Conservation (phyloP, 441 rosid species). For the Sinapis alba region DNA sequence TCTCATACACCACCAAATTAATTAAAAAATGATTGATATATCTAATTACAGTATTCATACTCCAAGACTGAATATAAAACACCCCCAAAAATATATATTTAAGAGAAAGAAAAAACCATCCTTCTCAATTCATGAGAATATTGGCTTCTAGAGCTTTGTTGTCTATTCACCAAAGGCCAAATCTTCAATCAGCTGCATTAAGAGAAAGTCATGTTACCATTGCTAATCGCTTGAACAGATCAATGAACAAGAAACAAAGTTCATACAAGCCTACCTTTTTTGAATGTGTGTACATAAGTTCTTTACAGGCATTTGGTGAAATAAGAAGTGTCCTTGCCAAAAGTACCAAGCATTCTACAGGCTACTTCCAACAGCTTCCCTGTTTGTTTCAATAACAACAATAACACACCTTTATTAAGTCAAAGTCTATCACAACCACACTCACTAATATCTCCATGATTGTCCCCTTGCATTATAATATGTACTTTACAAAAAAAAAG, state of each 20-base stretch:
- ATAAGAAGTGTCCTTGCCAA: slow-evolving; percentile 58
- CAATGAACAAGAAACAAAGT: background rate
- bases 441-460: slow-evolving; percentile 20
- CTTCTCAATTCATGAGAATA: slow-evolving; percentile 19
- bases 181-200: slow-evolving; percentile 38
- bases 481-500: slow-evolving; percentile 7
- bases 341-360: slow-evolving; percentile 69
- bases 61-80: slow-evolving; percentile 40
- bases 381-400: slow-evolving; percentile 42
- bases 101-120: background rate
- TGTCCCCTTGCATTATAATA: slow-evolving; percentile 3
- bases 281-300: slow-evolving; percentile 37
- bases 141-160: background rate
- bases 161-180: slow-evolving; percentile 36
- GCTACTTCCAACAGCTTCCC: slow-evolving; percentile 90
- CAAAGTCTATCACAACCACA: slow-evolving; percentile 16
- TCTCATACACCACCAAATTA: slow-evolving; percentile 41
- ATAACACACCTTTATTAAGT: slow-evolving; percentile 31
- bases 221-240: background rate
- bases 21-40: slow-evolving; percentile 49
- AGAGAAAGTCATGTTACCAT: background rate
- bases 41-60: slow-evolving; percentile 68
- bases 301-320: slow-evolving; percentile 58
- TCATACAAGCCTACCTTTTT: slow-evolving; percentile 34
- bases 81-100: slow-evolving; percentile 32